Conservation (phyloP, 2,329 filamentous ascomycete species). For the Colletotrichum sp. region DNA sequence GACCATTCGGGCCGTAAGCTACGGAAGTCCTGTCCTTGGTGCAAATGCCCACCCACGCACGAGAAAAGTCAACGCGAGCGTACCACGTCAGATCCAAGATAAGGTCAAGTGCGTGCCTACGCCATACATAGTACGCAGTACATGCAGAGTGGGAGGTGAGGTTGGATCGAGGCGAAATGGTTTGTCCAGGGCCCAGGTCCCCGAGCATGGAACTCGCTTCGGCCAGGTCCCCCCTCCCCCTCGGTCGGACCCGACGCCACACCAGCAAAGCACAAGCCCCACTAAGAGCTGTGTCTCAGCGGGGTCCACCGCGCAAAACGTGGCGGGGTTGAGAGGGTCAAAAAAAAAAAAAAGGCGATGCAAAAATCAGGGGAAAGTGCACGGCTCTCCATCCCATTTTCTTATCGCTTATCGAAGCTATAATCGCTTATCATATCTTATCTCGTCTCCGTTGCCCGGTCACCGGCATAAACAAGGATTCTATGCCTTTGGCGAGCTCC, state of each 20-base stretch:
- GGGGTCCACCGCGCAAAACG: slow-evolving; percentile 12
- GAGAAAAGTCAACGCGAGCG: not conserved
- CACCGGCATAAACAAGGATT: slow-evolving; percentile 18
- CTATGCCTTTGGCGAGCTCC: not conserved
- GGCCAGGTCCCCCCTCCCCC: not conserved
- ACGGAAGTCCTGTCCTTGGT: not conserved
- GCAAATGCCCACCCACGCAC: not conserved
- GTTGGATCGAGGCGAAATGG: not conserved
- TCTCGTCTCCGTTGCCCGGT: slow-evolving; percentile 8
- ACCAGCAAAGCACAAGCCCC: not conserved
- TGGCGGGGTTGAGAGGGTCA: not conserved
- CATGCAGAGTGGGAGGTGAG: not conserved
- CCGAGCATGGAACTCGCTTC: not conserved
- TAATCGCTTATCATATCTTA: slow-evolving; percentile 8
- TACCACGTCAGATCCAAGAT: not conserved
- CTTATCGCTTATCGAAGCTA: not conserved
- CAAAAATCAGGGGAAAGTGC: not conserved
- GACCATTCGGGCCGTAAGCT: not conserved
- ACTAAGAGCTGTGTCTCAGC: not conserved
- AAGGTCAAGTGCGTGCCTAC: not conserved
- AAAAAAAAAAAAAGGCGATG: not conserved
- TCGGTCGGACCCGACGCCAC: slow-evolving; percentile 5
- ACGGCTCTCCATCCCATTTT: not conserved
- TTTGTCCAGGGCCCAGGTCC: not conserved
- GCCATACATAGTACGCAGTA: not conserved